Evolutionary conservation across 192 early-diverging fungal genomes (phyloP).

Genomic region (Irineochytrium annulatum): DNA sequence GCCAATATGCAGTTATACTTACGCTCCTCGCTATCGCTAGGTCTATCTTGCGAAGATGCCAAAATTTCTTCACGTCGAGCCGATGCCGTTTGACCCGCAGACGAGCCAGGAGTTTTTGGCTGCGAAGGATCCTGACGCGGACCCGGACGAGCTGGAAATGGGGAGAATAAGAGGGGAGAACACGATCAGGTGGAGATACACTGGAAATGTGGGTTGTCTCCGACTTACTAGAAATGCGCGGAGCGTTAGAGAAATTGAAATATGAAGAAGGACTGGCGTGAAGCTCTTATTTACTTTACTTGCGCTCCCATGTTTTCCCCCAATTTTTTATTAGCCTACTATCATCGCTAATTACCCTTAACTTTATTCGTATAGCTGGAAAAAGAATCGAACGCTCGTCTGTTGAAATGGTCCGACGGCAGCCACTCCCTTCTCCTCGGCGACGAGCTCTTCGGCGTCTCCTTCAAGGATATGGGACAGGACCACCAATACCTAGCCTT

Average conservation of each 20-base stretch:
- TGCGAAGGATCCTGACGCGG: too few relatives aligned
- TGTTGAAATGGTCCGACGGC: conserved; percentile 77
- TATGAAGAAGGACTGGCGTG: not conserved
- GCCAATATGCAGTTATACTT: too few relatives aligned
- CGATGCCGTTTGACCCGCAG: too few relatives aligned
- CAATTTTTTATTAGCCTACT: too few relatives aligned
- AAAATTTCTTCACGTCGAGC: too few relatives aligned
- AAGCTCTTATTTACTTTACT: not conserved
- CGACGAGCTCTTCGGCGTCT: conserved; percentile 69
- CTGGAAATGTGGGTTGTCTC: too few relatives aligned
- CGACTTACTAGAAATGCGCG: too few relatives aligned
- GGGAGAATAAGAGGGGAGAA: conserved; percentile 57
- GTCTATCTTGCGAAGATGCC: too few relatives aligned
- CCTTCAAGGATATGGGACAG: conserved; percentile 42
- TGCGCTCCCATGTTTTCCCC: not conserved
- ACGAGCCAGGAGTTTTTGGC: too few relatives aligned
- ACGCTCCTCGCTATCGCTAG: too few relatives aligned
- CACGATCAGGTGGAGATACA: conserved; percentile 73
- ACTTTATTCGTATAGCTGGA: conserved; percentile 8
- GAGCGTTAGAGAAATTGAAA: too few relatives aligned
- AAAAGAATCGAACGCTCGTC: conserved; percentile 70
- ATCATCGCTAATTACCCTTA: not conserved
- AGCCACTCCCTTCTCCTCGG: conserved; percentile 68
- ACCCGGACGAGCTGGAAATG: conserved; percentile 38
- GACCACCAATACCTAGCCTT: conserved; percentile 62